Evolutionary conservation across 1,284 basidiomycete genomes (phyloP).

Genomic region (Tilletia indica): DNA sequence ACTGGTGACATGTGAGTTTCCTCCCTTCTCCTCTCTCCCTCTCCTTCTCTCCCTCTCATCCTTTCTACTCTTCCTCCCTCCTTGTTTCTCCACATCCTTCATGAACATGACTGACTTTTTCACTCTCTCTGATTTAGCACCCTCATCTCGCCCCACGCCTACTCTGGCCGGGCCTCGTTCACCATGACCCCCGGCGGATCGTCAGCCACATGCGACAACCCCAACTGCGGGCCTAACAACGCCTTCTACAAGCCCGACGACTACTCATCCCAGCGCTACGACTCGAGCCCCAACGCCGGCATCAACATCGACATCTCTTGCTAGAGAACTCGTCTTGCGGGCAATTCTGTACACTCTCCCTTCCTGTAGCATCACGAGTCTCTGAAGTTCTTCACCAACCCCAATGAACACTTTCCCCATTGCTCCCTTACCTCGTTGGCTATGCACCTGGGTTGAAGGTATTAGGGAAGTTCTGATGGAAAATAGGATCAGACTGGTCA

Average conservation of each 20-base stretch:
- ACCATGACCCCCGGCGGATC: constrained; percentile 7
- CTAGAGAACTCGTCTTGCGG: no score
- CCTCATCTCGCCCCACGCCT: constrained; percentile 19
- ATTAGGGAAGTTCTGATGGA: constrained; percentile 1
- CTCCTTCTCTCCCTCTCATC: no score
- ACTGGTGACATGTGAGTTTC: constrained; percentile 22
- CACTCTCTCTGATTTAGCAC: not conserved
- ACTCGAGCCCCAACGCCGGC: constrained; percentile 10
- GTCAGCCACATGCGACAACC: constrained; percentile 22
- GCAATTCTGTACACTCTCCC: not conserved
- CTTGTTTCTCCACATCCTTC: not conserved
- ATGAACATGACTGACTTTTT: not conserved
- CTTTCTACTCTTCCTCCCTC: no score
- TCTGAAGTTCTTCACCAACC: no score
- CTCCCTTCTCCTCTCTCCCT: not conserved
- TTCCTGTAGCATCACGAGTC: not conserved
- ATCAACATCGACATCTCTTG: constrained; percentile 17
- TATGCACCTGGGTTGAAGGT: not conserved
- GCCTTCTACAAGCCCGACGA: constrained; percentile 23
- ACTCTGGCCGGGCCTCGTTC: constrained; percentile 12
- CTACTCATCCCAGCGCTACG: constrained; percentile 26
- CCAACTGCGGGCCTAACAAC: constrained; percentile 24
- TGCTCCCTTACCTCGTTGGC: no score
- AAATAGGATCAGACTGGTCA: no score
- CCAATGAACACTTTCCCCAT: no score